phyloP scores from a whole-genome alignment of 306 rosid species.

The Luffa acutangula region DNA sequence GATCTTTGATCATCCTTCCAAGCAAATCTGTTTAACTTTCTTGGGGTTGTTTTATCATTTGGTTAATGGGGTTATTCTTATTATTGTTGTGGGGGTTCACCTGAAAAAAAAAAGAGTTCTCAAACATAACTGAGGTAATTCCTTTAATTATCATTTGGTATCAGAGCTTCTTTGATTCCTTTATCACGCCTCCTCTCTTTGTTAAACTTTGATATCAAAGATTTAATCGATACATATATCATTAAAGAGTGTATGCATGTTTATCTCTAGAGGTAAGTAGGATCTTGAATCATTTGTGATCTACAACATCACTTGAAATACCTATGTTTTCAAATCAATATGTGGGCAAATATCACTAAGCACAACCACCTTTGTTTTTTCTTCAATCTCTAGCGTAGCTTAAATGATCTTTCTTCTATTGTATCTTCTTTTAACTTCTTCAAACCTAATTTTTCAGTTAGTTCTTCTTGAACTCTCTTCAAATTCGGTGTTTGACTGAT shows the following conservation, averaged over 20 bases:
- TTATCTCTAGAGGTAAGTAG: conserved; percentile 23
- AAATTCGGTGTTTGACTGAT: neutral
- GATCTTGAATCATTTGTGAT: conserved; percentile 15
- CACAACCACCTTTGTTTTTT: neutral
- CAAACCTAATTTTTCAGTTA: neutral
- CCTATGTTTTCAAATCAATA: conserved; percentile 19
- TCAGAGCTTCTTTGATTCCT: too few species aligned
- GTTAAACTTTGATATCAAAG: neutral
- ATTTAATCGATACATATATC: conserved; percentile 10
- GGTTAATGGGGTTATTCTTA: too few species aligned
- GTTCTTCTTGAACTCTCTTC: neutral
- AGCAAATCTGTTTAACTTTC: too few species aligned
- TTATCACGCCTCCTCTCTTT: conserved; percentile 8
- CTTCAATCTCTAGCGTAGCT: conserved; percentile 3
- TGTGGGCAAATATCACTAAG: conserved; percentile 26
- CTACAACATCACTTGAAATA: neutral
- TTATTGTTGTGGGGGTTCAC: too few species aligned
- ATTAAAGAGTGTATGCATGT: neutral
- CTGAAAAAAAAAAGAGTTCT: too few species aligned
- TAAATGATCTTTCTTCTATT: neutral
- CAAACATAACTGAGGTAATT: too few species aligned
- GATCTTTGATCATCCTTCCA: too few species aligned
- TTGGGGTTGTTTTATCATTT: too few species aligned
- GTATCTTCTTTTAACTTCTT: neutral
- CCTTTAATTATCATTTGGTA: too few species aligned